These are phyloP conservation scores for Termitomyces sp. DNA, from an alignment of 768 basidiomycete species.

Conservation along the genomic window DNA sequence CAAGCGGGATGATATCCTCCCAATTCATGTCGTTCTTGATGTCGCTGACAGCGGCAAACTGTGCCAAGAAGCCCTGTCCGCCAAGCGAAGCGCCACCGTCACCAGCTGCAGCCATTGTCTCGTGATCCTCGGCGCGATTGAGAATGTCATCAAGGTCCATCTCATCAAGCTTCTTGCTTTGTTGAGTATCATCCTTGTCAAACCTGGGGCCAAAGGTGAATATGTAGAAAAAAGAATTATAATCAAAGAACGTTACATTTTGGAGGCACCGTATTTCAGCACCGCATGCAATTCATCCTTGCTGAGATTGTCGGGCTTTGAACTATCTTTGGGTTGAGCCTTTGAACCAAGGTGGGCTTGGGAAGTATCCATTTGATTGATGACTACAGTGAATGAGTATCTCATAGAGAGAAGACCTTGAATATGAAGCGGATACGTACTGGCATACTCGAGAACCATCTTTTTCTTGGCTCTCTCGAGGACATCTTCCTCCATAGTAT, in stretches of 20 bases:
- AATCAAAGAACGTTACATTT: constrained; percentile 58
- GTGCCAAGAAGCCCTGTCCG: constrained; percentile 93
- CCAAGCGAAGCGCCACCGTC: constrained; percentile 93
- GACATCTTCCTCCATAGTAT: constrained; percentile 99
- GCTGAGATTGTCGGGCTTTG: constrained; percentile 80
- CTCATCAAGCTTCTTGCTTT: constrained; percentile 94
- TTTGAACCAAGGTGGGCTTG: constrained; percentile 93
- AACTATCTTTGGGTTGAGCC: constrained; percentile 55
- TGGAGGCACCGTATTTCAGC: constrained; percentile 97
- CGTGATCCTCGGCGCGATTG: constrained; percentile 94
- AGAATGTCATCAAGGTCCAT: constrained; percentile 99
- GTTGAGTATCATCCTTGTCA: constrained; percentile 91
- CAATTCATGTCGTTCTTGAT: constrained; percentile 98
- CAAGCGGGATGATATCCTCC: constrained; percentile 98
- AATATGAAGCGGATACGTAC: constrained; percentile 48
- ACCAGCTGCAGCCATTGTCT: constrained; percentile 78
- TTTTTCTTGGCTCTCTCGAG: constrained; percentile 98
- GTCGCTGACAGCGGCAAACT: constrained; percentile 94
- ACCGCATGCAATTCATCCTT: constrained; percentile 98
- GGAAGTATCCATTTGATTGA: constrained; percentile 99
- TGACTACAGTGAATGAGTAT: constrained; percentile 49
- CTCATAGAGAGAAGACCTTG: constrained; percentile 3
- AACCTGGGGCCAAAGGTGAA: constrained; percentile 51
- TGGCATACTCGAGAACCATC: constrained; percentile 99
- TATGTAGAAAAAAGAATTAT: constrained; percentile 10